Evolutionary conservation across 148 eudicot species (phyloP).

Genomic region (Cornus florida): DNA sequence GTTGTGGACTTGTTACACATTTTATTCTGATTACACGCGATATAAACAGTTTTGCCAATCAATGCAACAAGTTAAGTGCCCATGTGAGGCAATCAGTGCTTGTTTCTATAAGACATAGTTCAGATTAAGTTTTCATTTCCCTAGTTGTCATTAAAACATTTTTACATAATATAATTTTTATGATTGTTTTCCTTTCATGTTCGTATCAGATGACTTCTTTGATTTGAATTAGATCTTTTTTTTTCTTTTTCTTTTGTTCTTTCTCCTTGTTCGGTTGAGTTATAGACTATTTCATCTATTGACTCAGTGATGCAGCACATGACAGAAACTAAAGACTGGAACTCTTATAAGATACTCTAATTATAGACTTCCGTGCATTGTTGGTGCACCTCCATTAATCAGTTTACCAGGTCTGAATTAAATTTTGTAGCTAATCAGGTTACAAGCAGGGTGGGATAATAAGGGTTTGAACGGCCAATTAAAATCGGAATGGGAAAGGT

Average conservation of each 20-base stretch:
- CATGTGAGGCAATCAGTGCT: no score
- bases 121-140: background rate
- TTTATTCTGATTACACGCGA: background rate
- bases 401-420: background rate
- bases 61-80: no score
- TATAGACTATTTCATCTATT: background rate
- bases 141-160: background rate
- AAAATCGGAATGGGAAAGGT: background rate
- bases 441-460: background rate
- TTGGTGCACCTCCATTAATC: background rate
- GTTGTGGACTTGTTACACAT: background rate
- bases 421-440: background rate
- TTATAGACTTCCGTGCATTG: background rate
- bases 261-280: background rate
- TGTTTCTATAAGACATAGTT: background rate
- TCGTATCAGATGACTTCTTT: conserved; percentile 1
- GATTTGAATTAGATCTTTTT: background rate
- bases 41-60: background rate
- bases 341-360: background rate
- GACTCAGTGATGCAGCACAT: background rate
- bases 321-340: background rate
- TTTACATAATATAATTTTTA: background rate
- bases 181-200: background rate
- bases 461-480: conserved; percentile 1
- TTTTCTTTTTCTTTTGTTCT: background rate